Evolutionary conservation across 2,329 filamentous ascomycete species (phyloP), one percentile per base, ranked within the genome.

Genomic region (Neodidymelliopsis sp.): DNA sequence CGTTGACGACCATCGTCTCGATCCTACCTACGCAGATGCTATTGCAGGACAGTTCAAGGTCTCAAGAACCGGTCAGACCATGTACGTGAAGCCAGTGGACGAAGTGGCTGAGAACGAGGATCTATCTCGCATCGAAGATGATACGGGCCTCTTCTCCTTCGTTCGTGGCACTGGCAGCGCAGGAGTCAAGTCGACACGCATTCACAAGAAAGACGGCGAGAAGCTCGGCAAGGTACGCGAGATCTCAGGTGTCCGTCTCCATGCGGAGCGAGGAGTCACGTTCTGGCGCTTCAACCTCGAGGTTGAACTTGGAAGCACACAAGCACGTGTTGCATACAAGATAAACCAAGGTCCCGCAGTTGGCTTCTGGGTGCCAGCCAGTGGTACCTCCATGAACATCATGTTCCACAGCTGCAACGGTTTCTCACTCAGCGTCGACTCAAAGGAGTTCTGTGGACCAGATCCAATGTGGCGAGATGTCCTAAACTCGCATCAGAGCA

Each of bases 391-490:
- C 2, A 99, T 99, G 94, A 97, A 97, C 75, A 90, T 97, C 70
- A 96, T 97, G 91, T 99, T 97, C 76, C 84, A 97, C 76, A 96
- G 89, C 70, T 96, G 94, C 77, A 99, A 99, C 70, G 94, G 95
- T 2, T 99, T 99, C 77, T 93, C 90, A 62, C 72, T 88, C 40
- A 88, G 84, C 47, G 89, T 89, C 18, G 86, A 96, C 54, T 77
- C 91, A 0, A 82, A 95, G 67, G 81, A 86, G 34, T 88, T 97
- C 69, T 94, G 88, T 66, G 94, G 94, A 0, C 94, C 95, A 0
- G 94, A 99, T 74, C 94, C 94, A 1, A 81, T 99, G 74, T 99
- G 95, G 94, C 87, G 93, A 45, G 94, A 99, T 70, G 91, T 97
- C 5, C 79, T 97, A 54, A 97, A 97, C 70, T 90, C 75, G 80